phyloP scores from a whole-genome alignment of 192 early-diverging fungal species.

The Rhizophagus prolifer region DNA sequence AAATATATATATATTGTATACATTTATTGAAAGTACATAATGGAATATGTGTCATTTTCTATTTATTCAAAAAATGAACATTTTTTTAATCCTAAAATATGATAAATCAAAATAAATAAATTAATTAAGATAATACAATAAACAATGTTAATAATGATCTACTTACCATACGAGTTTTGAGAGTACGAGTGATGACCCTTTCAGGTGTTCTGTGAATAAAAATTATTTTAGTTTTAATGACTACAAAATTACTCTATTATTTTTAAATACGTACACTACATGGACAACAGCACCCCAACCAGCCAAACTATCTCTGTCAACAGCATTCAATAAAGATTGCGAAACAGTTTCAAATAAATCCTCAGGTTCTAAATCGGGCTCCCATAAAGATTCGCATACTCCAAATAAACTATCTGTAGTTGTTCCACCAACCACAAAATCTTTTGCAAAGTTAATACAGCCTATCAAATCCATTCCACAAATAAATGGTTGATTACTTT shows the following conservation, averaged over 20 bases:
- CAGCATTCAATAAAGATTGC: constrained; percentile 90
- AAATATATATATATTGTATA: too few relatives aligned
- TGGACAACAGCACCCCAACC: constrained; percentile 98
- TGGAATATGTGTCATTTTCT: too few relatives aligned
- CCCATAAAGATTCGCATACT: constrained; percentile 97
- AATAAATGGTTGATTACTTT: constrained; percentile 88
- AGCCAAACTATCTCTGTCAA: constrained; percentile 90
- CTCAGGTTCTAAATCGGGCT: constrained; percentile 93
- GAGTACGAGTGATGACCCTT: neutral
- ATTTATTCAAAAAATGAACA: too few relatives aligned
- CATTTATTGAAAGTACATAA: too few relatives aligned
- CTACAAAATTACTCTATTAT: neutral
- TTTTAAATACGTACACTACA: constrained; percentile 66
- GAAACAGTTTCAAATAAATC: constrained; percentile 97
- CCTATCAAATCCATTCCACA: constrained; percentile 95
- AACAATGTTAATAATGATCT: neutral
- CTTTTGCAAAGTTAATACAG: constrained; percentile 86
- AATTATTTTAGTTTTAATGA: too few relatives aligned
- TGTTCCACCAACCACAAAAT: constrained; percentile 95
- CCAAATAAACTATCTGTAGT: constrained; percentile 86
- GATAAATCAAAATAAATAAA: neutral
- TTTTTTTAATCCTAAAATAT: too few relatives aligned
- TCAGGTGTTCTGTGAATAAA: neutral
- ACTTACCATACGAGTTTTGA: neutral
- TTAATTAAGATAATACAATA: neutral